phyloP scores from a whole-genome alignment of 2,329 filamentous ascomycete genomes.

The Epichloe sibirici region DNA sequence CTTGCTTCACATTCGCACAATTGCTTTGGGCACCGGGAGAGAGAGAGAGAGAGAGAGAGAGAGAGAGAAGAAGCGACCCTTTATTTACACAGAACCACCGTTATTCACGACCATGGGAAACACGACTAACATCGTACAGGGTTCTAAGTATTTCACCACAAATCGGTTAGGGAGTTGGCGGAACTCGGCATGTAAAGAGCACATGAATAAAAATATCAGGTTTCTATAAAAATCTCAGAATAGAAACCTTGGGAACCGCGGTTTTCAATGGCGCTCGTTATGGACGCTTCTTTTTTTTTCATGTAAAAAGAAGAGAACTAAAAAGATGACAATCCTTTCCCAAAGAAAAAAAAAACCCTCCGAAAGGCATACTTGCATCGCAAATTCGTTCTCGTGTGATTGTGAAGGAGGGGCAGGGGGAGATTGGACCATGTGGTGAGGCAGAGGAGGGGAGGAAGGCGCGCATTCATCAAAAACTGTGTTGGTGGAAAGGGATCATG shows the following conservation, averaged over 20 bases:
- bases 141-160: conserved; percentile 23
- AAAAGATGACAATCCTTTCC: conserved; percentile 8
- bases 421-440: not conserved
- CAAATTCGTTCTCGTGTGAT: not conserved
- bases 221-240: conserved; percentile 10
- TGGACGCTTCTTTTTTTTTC: conserved; percentile 15
- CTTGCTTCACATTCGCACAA: no score
- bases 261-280: conserved; percentile 28
- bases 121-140: not conserved
- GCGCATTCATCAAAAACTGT: no score
- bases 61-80: no score
- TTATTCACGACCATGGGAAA: not conserved
- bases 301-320: not conserved
- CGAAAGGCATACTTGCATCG: not conserved
- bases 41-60: no score
- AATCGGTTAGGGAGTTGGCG: conserved; percentile 34
- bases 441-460: no score
- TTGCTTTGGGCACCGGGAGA: not conserved
- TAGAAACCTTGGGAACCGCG: conserved; percentile 23
- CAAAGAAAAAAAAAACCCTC: not conserved
- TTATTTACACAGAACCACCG: no score
- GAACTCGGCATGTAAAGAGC: conserved; percentile 29
- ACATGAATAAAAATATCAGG: conserved; percentile 11
- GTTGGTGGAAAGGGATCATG: no score
- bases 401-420: not conserved